Percentiles rank a stretch among this genome's conserved stretches.
These are phyloP conservation scores for Candida boleticola DNA, from an alignment of 805 yeast genomes.

Conservation along the genomic window DNA sequence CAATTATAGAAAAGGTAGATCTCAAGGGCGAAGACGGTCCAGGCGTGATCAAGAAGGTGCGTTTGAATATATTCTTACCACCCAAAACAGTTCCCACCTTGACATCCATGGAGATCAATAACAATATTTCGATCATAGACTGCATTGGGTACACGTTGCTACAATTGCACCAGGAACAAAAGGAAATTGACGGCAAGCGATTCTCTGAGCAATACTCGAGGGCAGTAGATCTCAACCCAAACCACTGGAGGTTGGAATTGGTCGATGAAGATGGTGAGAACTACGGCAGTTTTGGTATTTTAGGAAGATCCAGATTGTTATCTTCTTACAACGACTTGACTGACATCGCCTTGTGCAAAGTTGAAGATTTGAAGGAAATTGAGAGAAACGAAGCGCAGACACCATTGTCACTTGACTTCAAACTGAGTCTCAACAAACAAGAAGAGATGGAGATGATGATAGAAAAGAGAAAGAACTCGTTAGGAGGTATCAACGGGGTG, in stretches of 20 bases:
- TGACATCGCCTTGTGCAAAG: conserved; percentile 75
- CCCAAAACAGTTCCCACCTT: conserved; percentile 28
- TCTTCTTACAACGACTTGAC: conserved; percentile 71
- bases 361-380: conserved; percentile 44
- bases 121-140: conserved; percentile 31
- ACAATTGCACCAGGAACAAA: conserved; percentile 19
- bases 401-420: conserved; percentile 51
- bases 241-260: conserved; percentile 71
- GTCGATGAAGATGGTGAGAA: conserved; percentile 94
- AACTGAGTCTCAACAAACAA: conserved; percentile 17
- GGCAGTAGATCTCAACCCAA: conserved; percentile 45
- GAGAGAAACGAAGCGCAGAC: conserved; percentile 48
- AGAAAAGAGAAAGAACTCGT: background rate
- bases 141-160: conserved; percentile 41
- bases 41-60: conserved; percentile 10
- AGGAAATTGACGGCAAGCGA: conserved; percentile 19
- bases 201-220: background rate
- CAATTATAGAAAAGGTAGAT: conserved; percentile 10
- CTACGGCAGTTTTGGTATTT: conserved; percentile 87
- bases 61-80: conserved; percentile 31
- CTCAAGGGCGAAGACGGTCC: conserved; percentile 5
- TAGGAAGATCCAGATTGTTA: conserved; percentile 66
- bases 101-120: conserved; percentile 20
- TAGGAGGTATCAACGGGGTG: background rate
- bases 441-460: background rate